Evolutionary conservation across 768 basidiomycete species (phyloP), one percentile per base, ranked within the genome.

Genomic region (Cubamyces sp.): DNA sequence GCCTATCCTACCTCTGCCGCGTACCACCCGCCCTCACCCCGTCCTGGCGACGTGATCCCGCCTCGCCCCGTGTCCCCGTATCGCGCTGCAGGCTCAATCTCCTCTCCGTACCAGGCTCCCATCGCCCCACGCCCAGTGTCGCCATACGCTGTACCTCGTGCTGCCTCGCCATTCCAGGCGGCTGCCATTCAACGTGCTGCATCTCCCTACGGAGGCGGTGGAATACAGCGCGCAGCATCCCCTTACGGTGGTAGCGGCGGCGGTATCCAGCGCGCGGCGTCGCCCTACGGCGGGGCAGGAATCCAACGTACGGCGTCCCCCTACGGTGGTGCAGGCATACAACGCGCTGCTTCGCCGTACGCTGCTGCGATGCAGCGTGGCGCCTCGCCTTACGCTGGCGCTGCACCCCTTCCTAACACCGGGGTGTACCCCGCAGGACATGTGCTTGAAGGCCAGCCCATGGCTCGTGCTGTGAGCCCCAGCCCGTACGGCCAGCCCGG

Each of bases 381-480:
- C 15, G 59, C 70, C 26, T 77, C 75, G 1, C 57, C 57, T 4
- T 59, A 59, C 52, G 70, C 70, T n/a, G 47, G 50, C 6, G 52
- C 41, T 21, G 47, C 30, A 1, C 76, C 58, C 14, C 58, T 59
- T 9, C 68, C 65, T 1, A 69, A 71, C 12, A 51, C 74, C 14
- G 66, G 74, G 4, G 74, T 81, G n/a, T 87, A 87, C 70, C 83
- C 87, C 50, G 73, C 78, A 3, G 84, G 84, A 2, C 68, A 68
- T 45, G 60, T 70, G 16, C 54, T 73, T 62, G 58, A 69, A 42
- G 87, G 87, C 2, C 81, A 81, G 50, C 78, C 82, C 26, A 74
- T 83, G 25, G 73, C 73, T 26, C 78, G 86, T 54, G 81, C 83
- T 3, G 72, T 83, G 26, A 83, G 83, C 21, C 85, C 87, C 11